A percentile compares a stretch with the other conserved stretches of the same genome.
Evolutionary conservation across 495 filamentous ascomycete species (phyloP).

Genomic region (Aspergillus kassunensis): DNA sequence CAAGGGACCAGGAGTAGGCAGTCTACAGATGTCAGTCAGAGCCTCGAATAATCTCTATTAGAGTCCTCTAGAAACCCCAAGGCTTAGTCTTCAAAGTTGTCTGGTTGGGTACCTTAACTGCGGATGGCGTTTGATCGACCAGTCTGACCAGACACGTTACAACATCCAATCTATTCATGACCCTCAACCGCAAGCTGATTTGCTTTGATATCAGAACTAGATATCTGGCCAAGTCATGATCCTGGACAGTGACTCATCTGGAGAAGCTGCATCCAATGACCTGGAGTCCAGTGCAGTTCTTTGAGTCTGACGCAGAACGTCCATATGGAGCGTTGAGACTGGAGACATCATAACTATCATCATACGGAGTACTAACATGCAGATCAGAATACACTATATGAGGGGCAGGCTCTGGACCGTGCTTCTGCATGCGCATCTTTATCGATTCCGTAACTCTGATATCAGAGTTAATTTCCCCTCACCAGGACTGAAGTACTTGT

Average conservation of each 20-base stretch:
- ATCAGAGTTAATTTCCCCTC: too few species aligned
- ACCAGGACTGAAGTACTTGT: neutral
- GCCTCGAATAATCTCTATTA: neutral
- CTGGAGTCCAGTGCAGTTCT: neutral
- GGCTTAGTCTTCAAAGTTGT: neutral
- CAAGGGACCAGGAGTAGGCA: neutral
- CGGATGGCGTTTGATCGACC: slow-evolving; percentile 15
- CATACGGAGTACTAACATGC: slow-evolving; percentile 17
- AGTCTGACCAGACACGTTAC: slow-evolving; percentile 4
- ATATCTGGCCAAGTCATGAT: slow-evolving; percentile 3
- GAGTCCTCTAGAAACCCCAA: neutral
- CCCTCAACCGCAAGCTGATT: slow-evolving; percentile 3
- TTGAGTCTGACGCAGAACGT: neutral
- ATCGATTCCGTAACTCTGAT: slow-evolving; percentile 3
- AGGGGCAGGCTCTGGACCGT: slow-evolving; percentile 21
- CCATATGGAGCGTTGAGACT: slow-evolving; percentile 3
- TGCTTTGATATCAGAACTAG: slow-evolving; percentile 3
- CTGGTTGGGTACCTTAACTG: slow-evolving; percentile 26
- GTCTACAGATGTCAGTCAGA: too few species aligned
- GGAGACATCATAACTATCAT: slow-evolving; percentile 9
- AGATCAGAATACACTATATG: slow-evolving; percentile 17
- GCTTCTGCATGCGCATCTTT: slow-evolving; percentile 16
- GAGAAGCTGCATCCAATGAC: neutral
- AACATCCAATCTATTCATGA: slow-evolving; percentile 2
- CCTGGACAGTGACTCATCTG: slow-evolving; percentile 10